Evolutionary conservation across 305 asterid genomes (phyloP), one percentile per base, ranked within the genome.

Genomic region (Fraxinus nigra): DNA sequence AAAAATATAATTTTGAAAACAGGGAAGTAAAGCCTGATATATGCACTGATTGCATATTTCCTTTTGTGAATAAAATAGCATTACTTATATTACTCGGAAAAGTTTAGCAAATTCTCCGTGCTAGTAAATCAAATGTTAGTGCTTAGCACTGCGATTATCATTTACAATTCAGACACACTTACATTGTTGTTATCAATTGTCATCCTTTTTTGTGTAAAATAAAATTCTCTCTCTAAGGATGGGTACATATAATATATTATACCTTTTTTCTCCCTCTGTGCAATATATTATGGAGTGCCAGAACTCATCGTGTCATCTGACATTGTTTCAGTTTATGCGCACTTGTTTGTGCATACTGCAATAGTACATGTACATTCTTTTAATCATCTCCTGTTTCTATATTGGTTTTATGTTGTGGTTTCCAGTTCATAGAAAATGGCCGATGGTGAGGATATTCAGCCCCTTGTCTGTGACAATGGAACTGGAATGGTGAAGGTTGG

Each of bases 381-480:
- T 2, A 40, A 32, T 40, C 51, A 40, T 40, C 51, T 40, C 4
- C 16, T 40, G 51, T 40, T 40, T 40, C 48, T 40, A 8, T 40
- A 9, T 40, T 40, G 61, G 20, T 14, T 51, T 51, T 3, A 51
- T 61, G 24, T 14, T 30, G 43, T 48, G 20, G 10, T 61, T 75
- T 35, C 20, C 84, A 43, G 75, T 75, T 75, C 43, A 75, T 40
- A 75, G 84, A 81, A 61, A 81, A 81, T 81, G 84, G 84, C 84
- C 4, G 84, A 81, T 72, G 84, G 76, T 76, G 84, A 81, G 80
- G 84, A 81, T 75, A 81, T 81, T 63, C 84, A 81, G 81, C 80
- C 84, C 43, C 84, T 81, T 76, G 84, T 81, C 13, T 81, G 84
- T 40, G 84, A 81, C 80, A 81, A 81, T 76, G 84, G 84, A 81